Percentiles rank a stretch among this genome's conserved stretches.
Conservation (phyloP, 1,284 basidiomycete genomes). For the Porodaedalea pini region DNA sequence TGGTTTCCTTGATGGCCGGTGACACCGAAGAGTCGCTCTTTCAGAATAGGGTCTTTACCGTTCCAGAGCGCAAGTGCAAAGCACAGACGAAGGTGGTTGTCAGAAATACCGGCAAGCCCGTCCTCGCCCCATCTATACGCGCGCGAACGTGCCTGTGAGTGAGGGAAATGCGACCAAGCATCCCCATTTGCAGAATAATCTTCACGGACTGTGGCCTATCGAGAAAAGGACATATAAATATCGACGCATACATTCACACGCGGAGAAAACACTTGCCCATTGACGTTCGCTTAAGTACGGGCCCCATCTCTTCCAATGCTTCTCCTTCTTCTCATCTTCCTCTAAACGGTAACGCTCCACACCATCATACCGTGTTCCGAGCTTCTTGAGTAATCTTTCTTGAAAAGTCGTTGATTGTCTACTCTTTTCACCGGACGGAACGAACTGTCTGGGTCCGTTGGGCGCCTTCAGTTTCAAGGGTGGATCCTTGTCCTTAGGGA, state of each 20-base stretch:
- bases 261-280: constrained; percentile 66
- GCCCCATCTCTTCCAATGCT: constrained; percentile 98
- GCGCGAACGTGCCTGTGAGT: constrained; percentile 90
- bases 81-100: constrained; percentile 93
- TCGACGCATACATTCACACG: constrained; percentile 2
- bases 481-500: constrained; percentile 36
- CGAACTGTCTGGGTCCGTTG: background rate
- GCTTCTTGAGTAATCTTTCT: constrained; percentile 53
- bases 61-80: constrained; percentile 94
- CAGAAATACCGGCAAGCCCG: constrained; percentile 92
- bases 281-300: constrained; percentile 96
- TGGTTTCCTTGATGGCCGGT: constrained; percentile 98
- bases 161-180: constrained; percentile 97
- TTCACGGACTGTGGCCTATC: constrained; percentile 91
- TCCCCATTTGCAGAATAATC: constrained; percentile 97
- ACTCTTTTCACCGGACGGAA: constrained; percentile 27
- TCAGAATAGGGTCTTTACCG: constrained; percentile 89
- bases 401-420: constrained; percentile 38
- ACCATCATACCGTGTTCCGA: constrained; percentile 61
- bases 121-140: constrained; percentile 99
- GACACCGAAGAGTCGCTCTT: constrained; percentile 93
- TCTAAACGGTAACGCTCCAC: constrained; percentile 69
- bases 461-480: constrained; percentile 25
- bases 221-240: constrained; percentile 1
- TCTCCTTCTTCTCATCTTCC: constrained; percentile 61